Evolutionary conservation across 2,329 filamentous ascomycete species (phyloP), one percentile per base, ranked within the genome.

Genomic region (Ophiostoma triangulosporum): DNA sequence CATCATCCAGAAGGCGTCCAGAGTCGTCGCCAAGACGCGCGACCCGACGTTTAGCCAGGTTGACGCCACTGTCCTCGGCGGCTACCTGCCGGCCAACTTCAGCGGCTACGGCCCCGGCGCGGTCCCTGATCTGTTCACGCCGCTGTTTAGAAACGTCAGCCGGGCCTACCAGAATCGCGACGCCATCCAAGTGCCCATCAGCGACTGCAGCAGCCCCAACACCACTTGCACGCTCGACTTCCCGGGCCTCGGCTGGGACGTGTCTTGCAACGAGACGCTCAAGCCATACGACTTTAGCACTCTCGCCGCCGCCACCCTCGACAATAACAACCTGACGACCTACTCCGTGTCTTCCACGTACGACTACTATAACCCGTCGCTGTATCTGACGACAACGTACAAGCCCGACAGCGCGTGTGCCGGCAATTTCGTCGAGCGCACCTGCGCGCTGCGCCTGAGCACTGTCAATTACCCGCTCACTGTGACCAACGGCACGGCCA

Each of bases 1-100:
- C 17, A 11, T 52, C 12, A 36, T 52, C 40, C 51, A 52, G 14
- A 48, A 48, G 31, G 51, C 51, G 4, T 52, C 51, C 29, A 46
- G 40, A 31, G 36, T 52, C 8, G 29, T 33, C 8, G 17, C 38
- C 17, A 17, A 35, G 38, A 48, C 29, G 5, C 11, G 9, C 20
- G 38, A 9, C 3, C 50, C 38, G 20, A 12, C 22, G 6, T 7
- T 14, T 29, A 7, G 11, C 17, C 20, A 33, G 8, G 20, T 46
- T 1, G n/a, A n/a, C 12, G 50, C 36, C 12, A 20, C 36, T 6
- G 27, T 52, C 3, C 27, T 46, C 38, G 8, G 36, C 20, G 38
- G 50, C 15, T 33, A 14, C 27, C 40, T 52, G 29, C 50, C 50
- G 14, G 20, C 7, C 50, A 29, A 46, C 38, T 52, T 17, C 20